Base-by-base conservation (phyloP, 2,329 filamentous ascomycete genomes). In the Epichloe brachyelytri region DNA sequence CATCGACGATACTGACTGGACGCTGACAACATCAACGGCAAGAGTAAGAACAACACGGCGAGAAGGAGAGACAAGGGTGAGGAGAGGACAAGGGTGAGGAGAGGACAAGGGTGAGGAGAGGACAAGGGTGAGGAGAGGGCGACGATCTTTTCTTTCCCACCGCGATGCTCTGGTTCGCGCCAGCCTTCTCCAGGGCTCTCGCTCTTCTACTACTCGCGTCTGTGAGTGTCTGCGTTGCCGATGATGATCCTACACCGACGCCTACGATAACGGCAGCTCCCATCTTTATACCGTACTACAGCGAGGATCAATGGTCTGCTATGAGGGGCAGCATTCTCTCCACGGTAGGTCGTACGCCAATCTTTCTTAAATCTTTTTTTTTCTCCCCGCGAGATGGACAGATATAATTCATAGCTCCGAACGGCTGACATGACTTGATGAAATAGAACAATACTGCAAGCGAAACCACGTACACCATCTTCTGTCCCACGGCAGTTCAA, bases 401-500 rank as follows among this genome's bases (percentile, higher is more conserved):
- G 5, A 19, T 10, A 43, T 19, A 14, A 12, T 10, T 11, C 5
- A 22, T 12, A 11, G 17, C 17, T 46, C 36, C 4, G 5, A 36
- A 22, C n/a, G 14, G n/a, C 26, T 43, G 30, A 49, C 3, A 11
- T 6, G n/a, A 45, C 43, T 46, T 17, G 45, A 22, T 17, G 8
- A 39, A 36, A 43, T 55, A 73, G 71, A 62, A 74, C 52, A 55
- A 60, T 15, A 51, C 61, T 10, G 61, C 60, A 5, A 59, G 56
- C 51, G 57, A 67, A 53, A 75, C 73, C 15, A 69, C 70, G 22
- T 75, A 73, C 54, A 75, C 72, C 51, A 70, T 76, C 40, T 76
- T 76, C 57, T 76, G 73, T 53, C 67, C 68, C 10, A 64, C 69
- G 33, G 60, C 68, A 50, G 64, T 65, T n/a, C 65, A 67, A 3